Base-by-base conservation (phyloP, 257 asterid genomes). In the Gentiana macrophylla region DNA sequence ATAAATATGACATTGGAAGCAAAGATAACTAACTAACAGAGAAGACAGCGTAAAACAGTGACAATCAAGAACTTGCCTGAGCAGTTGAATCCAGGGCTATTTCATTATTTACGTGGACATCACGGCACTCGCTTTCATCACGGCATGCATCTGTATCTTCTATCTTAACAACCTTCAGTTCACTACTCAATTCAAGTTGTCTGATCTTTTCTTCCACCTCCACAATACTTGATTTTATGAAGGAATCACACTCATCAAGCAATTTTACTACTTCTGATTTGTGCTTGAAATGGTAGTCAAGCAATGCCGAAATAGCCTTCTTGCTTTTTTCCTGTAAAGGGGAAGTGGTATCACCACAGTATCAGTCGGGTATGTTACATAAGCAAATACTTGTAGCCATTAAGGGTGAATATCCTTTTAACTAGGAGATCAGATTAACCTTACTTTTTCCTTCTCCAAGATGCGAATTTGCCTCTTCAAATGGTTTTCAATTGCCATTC, bases 401-500 rank as follows among this genome's bases (percentile, higher is more conserved):
- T 43, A 43, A 55, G 15, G 4, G 13, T 37, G 47, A 8, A 57
- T 24, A 32, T 56, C 9, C 46, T 41, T 50, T 35, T 68, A 37
- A 48, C 35, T 37, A 43, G 58, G 55, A 48, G 5, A 13, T 24
- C 12, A 37, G 32, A 12, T 4, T 12, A 24, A 54, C 62, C 87
- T 65, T 79, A 91, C 98, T 52, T 72, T 80, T 69, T 72, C 79
- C 78, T 78, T 84, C 79, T 91, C 87, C 69, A 81, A 62, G 59
- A 70, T 60, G 37, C 60, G 53, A 60, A 87, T 79, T 74, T 73
- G 79, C 74, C 81, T 83, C 88, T 87, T 82, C 77, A 91, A 63
- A 78, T 87, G 96, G 63, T 76, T 79, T 76, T 91, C 98, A 55
- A 91, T 74, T 70, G 84, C 93, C 80, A 91, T 69, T 52, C 98